Percentiles rank a stretch among this genome's conserved stretches.
phyloP scores from a whole-genome alignment of 78 protist species.

The Trichosphaerium sp. region DNA sequence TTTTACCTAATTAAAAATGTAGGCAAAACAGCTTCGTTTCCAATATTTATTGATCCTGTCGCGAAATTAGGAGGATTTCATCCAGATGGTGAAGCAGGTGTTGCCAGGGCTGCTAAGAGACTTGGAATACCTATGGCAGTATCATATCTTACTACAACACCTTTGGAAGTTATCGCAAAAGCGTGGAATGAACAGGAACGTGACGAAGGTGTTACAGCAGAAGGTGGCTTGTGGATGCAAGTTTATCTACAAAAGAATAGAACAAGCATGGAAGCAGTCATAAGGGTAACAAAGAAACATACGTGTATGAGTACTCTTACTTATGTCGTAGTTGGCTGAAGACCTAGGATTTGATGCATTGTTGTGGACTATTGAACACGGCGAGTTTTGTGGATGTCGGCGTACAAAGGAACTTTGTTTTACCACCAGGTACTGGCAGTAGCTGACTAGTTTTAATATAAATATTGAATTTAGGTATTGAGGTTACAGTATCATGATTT shows the following conservation, averaged over 20 bases:
- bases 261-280: conserved; percentile 19
- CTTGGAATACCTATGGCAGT: conserved; percentile 37
- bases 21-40: too few species aligned
- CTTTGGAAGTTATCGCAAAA: conserved; percentile 40
- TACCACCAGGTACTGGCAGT: conserved; percentile 60
- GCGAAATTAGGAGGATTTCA: too few species aligned
- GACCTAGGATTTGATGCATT: conserved; percentile 29
- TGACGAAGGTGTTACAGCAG: not conserved
- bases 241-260: conserved; percentile 57
- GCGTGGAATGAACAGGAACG: not conserved
- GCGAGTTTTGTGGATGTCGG: not conserved
- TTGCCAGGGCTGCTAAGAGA: conserved; percentile 9
- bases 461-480: conserved; percentile 63
- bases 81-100: conserved; percentile 19
- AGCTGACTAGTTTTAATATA: conserved; percentile 48
- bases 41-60: too few species aligned
- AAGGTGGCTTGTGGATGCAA: conserved; percentile 47
- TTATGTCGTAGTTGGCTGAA: conserved; percentile 51
- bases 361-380: not conserved
- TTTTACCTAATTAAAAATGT: too few species aligned
- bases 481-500: conserved; percentile 15
- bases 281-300: too few species aligned
- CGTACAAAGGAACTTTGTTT: conserved; percentile 5
- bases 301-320: too few species aligned
- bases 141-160: conserved; percentile 18